Conservation (phyloP, 2,329 filamentous ascomycete genomes). For the Neurospora sp. region DNA sequence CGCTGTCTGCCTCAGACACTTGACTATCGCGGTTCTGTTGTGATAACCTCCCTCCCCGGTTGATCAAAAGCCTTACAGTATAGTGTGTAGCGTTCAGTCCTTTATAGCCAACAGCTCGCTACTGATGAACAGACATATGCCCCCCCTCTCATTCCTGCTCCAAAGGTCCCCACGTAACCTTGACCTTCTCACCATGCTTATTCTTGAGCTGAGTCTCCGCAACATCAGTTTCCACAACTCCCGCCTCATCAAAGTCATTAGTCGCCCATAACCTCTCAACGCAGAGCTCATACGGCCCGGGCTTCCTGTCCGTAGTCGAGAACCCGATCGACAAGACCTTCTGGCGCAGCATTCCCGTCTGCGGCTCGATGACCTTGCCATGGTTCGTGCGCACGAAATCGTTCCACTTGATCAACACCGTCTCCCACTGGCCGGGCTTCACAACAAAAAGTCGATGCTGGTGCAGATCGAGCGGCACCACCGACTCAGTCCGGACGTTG, state of each 20-base stretch:
- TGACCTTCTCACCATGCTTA: slow-evolving; percentile 18
- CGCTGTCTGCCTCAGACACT: not conserved
- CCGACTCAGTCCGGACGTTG: slow-evolving; percentile 88
- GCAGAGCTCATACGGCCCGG: slow-evolving; percentile 78
- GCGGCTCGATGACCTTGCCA: slow-evolving; percentile 84
- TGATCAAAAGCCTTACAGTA: not conserved
- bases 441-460: slow-evolving; percentile 81
- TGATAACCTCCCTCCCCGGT: not conserved
- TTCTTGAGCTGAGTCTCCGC: slow-evolving; percentile 28
- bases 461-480: slow-evolving; percentile 91
- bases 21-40: not conserved
- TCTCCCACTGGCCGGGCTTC: slow-evolving; percentile 83
- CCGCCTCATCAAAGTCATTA: slow-evolving; percentile 44
- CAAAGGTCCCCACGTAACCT: not conserved
- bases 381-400: slow-evolving; percentile 95
- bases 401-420: slow-evolving; percentile 78
- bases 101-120: not conserved
- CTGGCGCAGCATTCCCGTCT: slow-evolving; percentile 78
- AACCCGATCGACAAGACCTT: slow-evolving; percentile 80
- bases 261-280: slow-evolving; percentile 88
- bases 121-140: not conserved
- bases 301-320: slow-evolving; percentile 77
- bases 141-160: not conserved
- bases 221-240: slow-evolving; percentile 13
- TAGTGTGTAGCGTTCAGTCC: not conserved